Percentiles rank a stretch among this genome's conserved stretches.
Evolutionary conservation across 1,284 basidiomycete genomes (phyloP).

Genomic region (Sanghuangporus baumii): DNA sequence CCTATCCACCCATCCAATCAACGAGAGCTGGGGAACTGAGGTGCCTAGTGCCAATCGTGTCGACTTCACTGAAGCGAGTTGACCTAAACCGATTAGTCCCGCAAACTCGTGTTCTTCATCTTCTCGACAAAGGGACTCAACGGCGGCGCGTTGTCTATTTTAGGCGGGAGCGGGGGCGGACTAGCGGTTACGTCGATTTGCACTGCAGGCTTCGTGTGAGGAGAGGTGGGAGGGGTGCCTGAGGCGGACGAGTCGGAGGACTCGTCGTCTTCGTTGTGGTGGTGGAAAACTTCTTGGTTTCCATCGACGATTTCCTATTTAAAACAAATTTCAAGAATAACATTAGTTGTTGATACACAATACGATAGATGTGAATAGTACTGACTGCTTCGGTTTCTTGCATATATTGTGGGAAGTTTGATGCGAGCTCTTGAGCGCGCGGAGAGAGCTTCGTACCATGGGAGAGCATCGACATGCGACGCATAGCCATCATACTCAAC

Average conservation of each 20-base stretch:
- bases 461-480: conserved; percentile 60
- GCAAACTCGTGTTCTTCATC: conserved; percentile 7
- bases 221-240: background rate
- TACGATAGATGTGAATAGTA: conserved; percentile 12
- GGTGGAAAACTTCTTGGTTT: conserved; percentile 14
- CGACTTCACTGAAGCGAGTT: background rate
- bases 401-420: conserved; percentile 68
- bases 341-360: background rate
- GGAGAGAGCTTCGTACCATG: conserved; percentile 29
- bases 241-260: background rate
- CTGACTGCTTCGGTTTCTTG: conserved; percentile 71
- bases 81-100: background rate
- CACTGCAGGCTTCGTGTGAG: background rate
- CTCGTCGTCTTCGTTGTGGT: conserved; percentile 15
- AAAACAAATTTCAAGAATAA: background rate
- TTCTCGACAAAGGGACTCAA: conserved; percentile 9
- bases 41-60: no score
- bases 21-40: no score
- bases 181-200: background rate
- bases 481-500: conserved; percentile 79
- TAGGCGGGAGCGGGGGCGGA: background rate
- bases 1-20: no score
- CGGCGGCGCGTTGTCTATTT: background rate
- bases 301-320: conserved; percentile 22
- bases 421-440: conserved; percentile 48